Percentiles rank a stretch among this genome's conserved stretches.
These are phyloP conservation scores for Orbilia ellipsospora DNA, from an alignment of 2,329 filamentous ascomycete genomes.

Conservation along the genomic window DNA sequence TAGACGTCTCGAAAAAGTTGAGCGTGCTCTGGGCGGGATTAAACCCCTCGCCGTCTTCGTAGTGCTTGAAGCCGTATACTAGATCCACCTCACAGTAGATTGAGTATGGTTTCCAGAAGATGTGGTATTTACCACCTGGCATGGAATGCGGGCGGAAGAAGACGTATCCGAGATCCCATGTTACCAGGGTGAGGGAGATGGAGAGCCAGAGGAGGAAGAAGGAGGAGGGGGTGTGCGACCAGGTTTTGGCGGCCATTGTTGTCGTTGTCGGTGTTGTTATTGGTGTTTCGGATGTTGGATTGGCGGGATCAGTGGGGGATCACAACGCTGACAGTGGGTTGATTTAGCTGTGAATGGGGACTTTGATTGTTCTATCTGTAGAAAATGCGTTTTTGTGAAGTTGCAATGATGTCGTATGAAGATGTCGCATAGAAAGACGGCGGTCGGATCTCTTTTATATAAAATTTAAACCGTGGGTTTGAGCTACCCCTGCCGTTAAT, in stretches of 20 bases:
- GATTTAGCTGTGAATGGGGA: too few species aligned
- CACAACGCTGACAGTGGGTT: too few species aligned
- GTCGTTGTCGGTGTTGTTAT: background rate
- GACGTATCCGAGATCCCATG: conserved; percentile 85
- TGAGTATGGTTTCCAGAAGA: conserved; percentile 80
- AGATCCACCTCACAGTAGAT: conserved; percentile 84
- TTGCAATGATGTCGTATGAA: too few species aligned
- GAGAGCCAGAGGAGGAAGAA: conserved; percentile 74
- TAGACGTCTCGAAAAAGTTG: conserved; percentile 75
- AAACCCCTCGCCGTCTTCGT: conserved; percentile 76
- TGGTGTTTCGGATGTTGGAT: background rate
- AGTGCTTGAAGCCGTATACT: conserved; percentile 82
- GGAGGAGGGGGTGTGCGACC: conserved; percentile 24
- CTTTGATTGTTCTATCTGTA: too few species aligned
- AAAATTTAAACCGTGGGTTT: too few species aligned
- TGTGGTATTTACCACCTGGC: conserved; percentile 79
- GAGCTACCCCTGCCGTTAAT: too few species aligned
- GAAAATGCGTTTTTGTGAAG: too few species aligned
- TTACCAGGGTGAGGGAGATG: conserved; percentile 79
- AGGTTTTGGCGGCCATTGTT: conserved; percentile 8
- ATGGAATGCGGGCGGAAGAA: conserved; percentile 83
- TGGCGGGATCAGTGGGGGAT: too few species aligned
- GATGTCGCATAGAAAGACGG: too few species aligned
- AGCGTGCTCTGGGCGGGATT: conserved; percentile 77
- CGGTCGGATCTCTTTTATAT: too few species aligned